Base-by-base conservation (phyloP, 768 basidiomycete genomes). In the Polyporus arcularius region DNA sequence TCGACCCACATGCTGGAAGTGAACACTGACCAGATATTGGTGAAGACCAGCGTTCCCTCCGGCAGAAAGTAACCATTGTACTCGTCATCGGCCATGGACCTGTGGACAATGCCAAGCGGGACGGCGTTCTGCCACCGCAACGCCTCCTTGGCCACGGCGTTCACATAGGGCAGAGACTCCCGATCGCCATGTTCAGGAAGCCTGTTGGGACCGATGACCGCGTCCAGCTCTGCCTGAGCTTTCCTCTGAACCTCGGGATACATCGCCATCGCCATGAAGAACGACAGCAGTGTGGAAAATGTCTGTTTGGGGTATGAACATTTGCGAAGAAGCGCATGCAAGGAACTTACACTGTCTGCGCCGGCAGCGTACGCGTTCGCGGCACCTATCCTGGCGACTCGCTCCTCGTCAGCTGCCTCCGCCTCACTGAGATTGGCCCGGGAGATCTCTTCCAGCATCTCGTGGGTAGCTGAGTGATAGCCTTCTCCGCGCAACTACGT, bases 171-270 rank as follows among this genome's bases (percentile, higher is more conserved):
- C 14, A 70, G 53, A 2, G 47, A 18, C 15, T 51, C 47, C 12
- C 39, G 62, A 51, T 73, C 70, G 35, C 50, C 50, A 16, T 65
- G 55, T 0, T 46, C 66, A 1, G 72, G 70, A 30, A 72, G 55
- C 16, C 70, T 58, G 14, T 73, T 70, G 21, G 53, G 50, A 11
- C 75, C 74, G 6, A 75, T 60, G 45, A 72, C 73, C 4, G 74
- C 74, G 55, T 76, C 74, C 11, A 77, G 57, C 55, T 77, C 76
- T 35, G 63, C 71, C 14, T 71, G 73, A 3, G 73, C 74, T 32
- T 64, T 64, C 2, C 39, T 58, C 47, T 74, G 72, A 8, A 71
- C 60, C 11, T 71, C 63, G 0, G 74, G 75, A 56, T 51, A 32
- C 48, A 58, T 35, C n/a, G 52, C 45, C 63, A 66, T 64, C 15